phyloP scores from a whole-genome alignment of 164 flowering plant species.

The Kingdonia uniflora region DNA sequence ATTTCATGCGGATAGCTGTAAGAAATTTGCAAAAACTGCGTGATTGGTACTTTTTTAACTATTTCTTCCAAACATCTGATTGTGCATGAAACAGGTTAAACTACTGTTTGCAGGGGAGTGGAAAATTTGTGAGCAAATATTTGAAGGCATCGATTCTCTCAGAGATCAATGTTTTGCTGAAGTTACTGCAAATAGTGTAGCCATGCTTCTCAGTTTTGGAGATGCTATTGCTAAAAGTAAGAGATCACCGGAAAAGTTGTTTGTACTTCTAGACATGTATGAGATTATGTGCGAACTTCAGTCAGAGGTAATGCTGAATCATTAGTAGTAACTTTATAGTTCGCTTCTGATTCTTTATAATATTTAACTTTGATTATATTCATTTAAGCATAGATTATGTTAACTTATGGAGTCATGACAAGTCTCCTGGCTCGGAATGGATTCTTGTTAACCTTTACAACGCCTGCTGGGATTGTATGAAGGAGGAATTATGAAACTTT shows the following conservation, averaged over 20 bases:
- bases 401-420: too few species aligned
- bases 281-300: constrained; percentile 94
- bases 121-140: constrained; percentile 81
- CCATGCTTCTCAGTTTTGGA: constrained; percentile 92
- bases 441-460: too few species aligned
- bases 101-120: constrained; percentile 76
- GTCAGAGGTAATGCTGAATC: constrained; percentile 49
- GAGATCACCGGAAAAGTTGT: constrained; percentile 92
- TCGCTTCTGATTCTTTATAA: too few species aligned
- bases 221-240: constrained; percentile 96
- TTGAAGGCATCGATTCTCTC: constrained; percentile 63
- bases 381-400: not conserved
- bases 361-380: not conserved
- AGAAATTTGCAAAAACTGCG: constrained; percentile 16
- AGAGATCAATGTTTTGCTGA: constrained; percentile 84
- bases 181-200: constrained; percentile 69
- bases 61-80: constrained; percentile 7
- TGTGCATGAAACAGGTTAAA: constrained; percentile 64
- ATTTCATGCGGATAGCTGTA: constrained; percentile 84
- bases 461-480: too few species aligned
- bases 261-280: constrained; percentile 94
- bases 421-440: too few species aligned
- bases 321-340: not conserved
- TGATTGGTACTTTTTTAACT: constrained; percentile 5
- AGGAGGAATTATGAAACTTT: too few species aligned